phyloP scores from a whole-genome alignment of 2,329 filamentous ascomycete genomes.

The Fusarium torreyae region DNA sequence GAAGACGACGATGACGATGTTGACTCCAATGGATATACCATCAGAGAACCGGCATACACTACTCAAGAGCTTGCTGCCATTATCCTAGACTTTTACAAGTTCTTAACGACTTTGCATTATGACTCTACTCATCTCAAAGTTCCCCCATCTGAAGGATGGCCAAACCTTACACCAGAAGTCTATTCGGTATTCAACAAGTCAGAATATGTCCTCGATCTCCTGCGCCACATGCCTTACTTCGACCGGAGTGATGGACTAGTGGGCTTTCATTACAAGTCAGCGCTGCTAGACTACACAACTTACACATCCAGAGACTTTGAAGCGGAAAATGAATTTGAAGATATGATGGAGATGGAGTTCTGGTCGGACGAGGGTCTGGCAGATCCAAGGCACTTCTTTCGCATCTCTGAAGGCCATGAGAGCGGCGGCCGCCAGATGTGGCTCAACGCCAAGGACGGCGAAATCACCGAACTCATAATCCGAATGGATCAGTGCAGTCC shows the following conservation, averaged over 20 bases:
- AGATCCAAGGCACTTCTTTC: background rate
- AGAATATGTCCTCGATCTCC: background rate
- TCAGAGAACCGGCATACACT: slow-evolving; percentile 1
- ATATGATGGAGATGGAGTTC: background rate
- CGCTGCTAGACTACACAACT: background rate
- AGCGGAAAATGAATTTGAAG: background rate
- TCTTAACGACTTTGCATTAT: background rate
- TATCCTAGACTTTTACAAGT: slow-evolving; percentile 4
- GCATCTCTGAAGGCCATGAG: slow-evolving; percentile 1
- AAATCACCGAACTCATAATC: background rate
- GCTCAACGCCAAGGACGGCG: slow-evolving; percentile 1
- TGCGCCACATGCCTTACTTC: slow-evolving; percentile 1
- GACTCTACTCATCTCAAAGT: background rate
- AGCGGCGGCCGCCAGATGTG: background rate
- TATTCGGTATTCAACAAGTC: background rate
- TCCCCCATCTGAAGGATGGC: slow-evolving; percentile 1
- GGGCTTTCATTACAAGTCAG: slow-evolving; percentile 8
- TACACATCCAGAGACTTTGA: background rate
- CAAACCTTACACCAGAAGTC: background rate
- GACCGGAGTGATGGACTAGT: background rate
- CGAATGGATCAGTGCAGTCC: background rate
- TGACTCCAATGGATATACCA: background rate
- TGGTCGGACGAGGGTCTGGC: background rate
- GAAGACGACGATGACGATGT: background rate
- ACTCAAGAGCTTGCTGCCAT: background rate